Base-by-base conservation (phyloP, 768 basidiomycete species). In the Pleurotus tuber-regium region DNA sequence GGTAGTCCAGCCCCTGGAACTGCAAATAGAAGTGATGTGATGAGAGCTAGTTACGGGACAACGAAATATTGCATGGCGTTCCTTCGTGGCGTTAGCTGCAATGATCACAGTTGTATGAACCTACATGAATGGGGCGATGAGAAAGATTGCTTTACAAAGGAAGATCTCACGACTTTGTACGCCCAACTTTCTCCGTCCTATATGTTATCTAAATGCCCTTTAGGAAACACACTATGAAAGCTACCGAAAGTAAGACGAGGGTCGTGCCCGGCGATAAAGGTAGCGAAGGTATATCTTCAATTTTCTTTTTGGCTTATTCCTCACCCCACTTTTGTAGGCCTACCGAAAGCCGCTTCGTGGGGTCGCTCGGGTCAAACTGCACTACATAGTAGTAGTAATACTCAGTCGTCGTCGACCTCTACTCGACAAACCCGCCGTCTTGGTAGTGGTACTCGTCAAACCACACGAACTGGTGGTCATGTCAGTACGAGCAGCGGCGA, bases 61-160 rank as follows among this genome's bases (percentile, higher is more conserved):
- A 96, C 96, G 26, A 92, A 97, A 67, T 99, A 99, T 62, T 99
- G 97, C 70, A 94, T 98, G 83, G 77, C 86, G 3, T 98, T 97
- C 66, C 79, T 99, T 54, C 88, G 95, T 35, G 85, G 91, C 16
- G 78, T 81, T 29, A 77, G 78, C 54, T 99, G 97, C 68, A 79
- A 84, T 52, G 92, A 92, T 61, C 87, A 89, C 60, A 85, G 81
- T 57, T 99, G 97, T 69, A 87, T 95, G 85, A 89, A 91, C 65
- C 72, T 95, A 38, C 97, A 99, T 64, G 97, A 98, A 66, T 97
- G 93, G 92, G 97, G 95, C 28, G 97, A 98, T 55, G 96, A 98
- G 69, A 89, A 92, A 51, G 97, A 99, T 67, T 95, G 92, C 62
- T 95, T 97, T 64, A 94, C 95, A 1, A 95, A 95, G 70, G 94